Evolutionary conservation across 2,329 filamentous ascomycete species (phyloP).

Genomic region (Delphinella strobiligena): DNA sequence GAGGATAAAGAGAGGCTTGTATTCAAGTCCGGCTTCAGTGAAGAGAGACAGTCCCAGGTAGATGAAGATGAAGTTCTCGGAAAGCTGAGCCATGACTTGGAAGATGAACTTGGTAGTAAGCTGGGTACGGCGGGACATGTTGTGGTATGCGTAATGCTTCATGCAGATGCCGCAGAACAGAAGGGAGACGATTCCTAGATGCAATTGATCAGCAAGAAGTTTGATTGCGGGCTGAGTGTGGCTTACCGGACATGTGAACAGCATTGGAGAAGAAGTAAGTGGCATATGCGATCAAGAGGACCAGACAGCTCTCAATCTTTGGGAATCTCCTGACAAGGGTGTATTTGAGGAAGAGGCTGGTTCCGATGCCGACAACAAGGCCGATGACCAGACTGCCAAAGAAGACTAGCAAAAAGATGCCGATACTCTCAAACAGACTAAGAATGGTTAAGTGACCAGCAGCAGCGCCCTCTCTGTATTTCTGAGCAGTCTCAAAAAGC

Average conservation of each 20-base stretch:
- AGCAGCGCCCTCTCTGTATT: conserved; percentile 68
- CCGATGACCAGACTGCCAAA: conserved; percentile 89
- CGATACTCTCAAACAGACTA: conserved; percentile 80
- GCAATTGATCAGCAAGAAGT: conserved; percentile 8
- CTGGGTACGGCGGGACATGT: conserved; percentile 96
- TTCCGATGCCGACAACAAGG: conserved; percentile 71
- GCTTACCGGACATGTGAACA: conserved; percentile 83
- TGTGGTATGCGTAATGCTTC: conserved; percentile 99
- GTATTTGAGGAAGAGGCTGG: conserved; percentile 83
- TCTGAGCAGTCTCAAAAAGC: conserved; percentile 93
- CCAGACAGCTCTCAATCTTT: conserved; percentile 91
- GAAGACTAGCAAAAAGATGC: conserved; percentile 91
- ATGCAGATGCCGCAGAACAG: conserved; percentile 96
- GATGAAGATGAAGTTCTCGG: conserved; percentile 99
- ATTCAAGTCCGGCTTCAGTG: conserved; percentile 75
- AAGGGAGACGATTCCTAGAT: conserved; percentile 78
- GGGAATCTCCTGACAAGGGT: conserved; percentile 86
- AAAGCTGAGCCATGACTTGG: conserved; percentile 84
- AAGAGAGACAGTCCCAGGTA: conserved; percentile 92
- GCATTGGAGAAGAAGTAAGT: conserved; percentile 98
- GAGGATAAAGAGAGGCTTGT: conserved; percentile 90
- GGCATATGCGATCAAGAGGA: conserved; percentile 87
- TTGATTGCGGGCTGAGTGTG: conserved; percentile 1
- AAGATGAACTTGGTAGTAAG: conserved; percentile 97
- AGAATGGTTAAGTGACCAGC: conserved; percentile 59